Evolutionary conservation across 108 stramenopile species (phyloP), one percentile per base, ranked within the genome.

Genomic region (Mayamaea pseudoterrestris): DNA sequence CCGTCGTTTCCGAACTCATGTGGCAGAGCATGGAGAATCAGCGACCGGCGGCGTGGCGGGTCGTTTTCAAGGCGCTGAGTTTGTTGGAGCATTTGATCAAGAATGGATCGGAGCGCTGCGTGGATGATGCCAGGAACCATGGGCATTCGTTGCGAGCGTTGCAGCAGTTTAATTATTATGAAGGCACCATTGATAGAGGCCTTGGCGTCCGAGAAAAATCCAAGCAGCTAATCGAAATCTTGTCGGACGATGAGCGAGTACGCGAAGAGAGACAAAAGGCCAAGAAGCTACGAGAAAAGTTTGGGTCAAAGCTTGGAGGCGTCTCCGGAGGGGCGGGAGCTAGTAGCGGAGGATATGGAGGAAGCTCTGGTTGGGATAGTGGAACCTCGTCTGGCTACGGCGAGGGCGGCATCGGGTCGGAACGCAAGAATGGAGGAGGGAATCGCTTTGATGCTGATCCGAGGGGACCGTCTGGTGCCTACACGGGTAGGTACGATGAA

Each of bases 81-180:
- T 69, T 98, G 37, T 45, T 93, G 27, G 97, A 98, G 53, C 82
- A 93, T 66, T 72, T 98, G 13, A 60, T 98, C 53, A 98, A 96
- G 67, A 96, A 96, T 47, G 97, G 97, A 0, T 74, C 73, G 42
- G 88, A 98, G 63, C 77, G 93, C 18, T 90, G 93, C 39, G 90
- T 98, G 26, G 97, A 98, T 54, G 93, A 94, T 61, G 87, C 85
- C 8, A 70, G 97, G 0, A 93, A 94, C 57, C 89, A 88, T 50
- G 78, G 74, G 21, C 82, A 82, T 35, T 47, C 71, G 5, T 60
- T 95, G 13, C 76, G 90, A 34, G 50, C 62, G 16, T 55, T 95
- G 11, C 60, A 76, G 29, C 73, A 87, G 57, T 98, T 94, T 73
- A 94, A 94, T 57, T 95, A 93, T 57, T 93, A 90, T 73, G 96